Evolutionary conservation across 352 stramenopile genomes (phyloP).

Genomic region (Phytophthora vignae): DNA sequence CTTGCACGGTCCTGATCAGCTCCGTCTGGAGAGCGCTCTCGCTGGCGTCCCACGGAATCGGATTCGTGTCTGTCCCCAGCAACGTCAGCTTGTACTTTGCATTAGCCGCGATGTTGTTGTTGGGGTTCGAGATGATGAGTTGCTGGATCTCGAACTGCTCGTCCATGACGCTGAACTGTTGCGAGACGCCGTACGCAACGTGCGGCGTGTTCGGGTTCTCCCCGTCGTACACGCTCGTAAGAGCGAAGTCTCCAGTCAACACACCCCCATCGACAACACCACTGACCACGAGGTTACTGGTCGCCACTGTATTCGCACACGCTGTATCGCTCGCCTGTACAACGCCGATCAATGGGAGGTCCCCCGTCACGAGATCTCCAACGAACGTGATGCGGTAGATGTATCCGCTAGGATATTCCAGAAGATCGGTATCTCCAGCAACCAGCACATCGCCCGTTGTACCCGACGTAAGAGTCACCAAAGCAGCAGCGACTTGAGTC

Average conservation of each 20-base stretch:
- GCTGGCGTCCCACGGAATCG: constrained; percentile 65
- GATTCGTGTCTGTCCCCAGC: constrained; percentile 20
- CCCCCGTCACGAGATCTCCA: constrained; percentile 61
- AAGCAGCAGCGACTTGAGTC: constrained; percentile 29
- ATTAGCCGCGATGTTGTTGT: not conserved
- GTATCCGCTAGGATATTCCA: constrained; percentile 57
- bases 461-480: constrained; percentile 51
- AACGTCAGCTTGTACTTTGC: not conserved
- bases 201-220: constrained; percentile 49
- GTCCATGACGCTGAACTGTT: constrained; percentile 75
- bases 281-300: constrained; percentile 27
- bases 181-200: constrained; percentile 65
- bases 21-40: constrained; percentile 40
- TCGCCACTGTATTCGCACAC: constrained; percentile 14
- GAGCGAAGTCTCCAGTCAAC: constrained; percentile 45
- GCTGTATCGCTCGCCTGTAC: constrained; percentile 11
- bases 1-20: constrained; percentile 27
- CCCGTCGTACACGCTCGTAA: constrained; percentile 58
- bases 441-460: constrained; percentile 52
- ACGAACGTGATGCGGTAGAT: constrained; percentile 76
- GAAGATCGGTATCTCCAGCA: constrained; percentile 46
- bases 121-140: constrained; percentile 52
- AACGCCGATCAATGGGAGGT: constrained; percentile 43
- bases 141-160: constrained; percentile 78
- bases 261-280: constrained; percentile 35